Evolutionary conservation across 2,329 filamentous ascomycete genomes (phyloP).

Genomic region (Epicoccum nigrum): DNA sequence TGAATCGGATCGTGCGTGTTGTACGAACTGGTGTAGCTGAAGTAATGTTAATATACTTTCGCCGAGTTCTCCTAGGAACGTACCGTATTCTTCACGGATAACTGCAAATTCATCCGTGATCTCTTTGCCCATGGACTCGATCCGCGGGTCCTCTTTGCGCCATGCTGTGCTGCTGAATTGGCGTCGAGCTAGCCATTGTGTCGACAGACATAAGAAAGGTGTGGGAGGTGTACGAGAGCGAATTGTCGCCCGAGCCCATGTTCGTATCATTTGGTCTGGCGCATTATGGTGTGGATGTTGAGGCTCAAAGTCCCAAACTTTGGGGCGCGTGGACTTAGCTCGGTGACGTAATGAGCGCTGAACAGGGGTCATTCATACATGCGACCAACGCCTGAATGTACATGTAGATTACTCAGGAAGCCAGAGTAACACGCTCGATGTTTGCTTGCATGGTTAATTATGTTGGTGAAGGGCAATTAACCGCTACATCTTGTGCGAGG

Average conservation of each 20-base stretch:
- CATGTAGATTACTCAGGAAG: neutral
- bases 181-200: constrained; percentile 14
- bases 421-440: no score
- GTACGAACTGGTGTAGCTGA: constrained; percentile 43
- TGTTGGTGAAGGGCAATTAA: no score
- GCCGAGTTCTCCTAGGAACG: neutral
- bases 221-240: constrained; percentile 24
- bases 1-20: constrained; percentile 20
- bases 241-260: constrained; percentile 31
- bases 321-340: constrained; percentile 14
- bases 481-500: no score
- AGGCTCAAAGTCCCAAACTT: constrained; percentile 6
- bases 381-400: neutral
- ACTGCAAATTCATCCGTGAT: constrained; percentile 68
- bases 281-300: constrained; percentile 27
- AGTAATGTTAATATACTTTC: constrained; percentile 19
- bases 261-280: constrained; percentile 39
- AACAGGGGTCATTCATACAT: constrained; percentile 13
- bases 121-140: constrained; percentile 57
- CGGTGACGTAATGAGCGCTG: constrained; percentile 32
- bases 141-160: constrained; percentile 54
- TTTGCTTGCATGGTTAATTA: no score
- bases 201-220: constrained; percentile 1
- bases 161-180: constrained; percentile 32
- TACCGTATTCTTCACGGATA: constrained; percentile 64